These are phyloP conservation scores for Alternaria burnsii DNA, from an alignment of 2,329 filamentous ascomycete species.

Conservation along the genomic window DNA sequence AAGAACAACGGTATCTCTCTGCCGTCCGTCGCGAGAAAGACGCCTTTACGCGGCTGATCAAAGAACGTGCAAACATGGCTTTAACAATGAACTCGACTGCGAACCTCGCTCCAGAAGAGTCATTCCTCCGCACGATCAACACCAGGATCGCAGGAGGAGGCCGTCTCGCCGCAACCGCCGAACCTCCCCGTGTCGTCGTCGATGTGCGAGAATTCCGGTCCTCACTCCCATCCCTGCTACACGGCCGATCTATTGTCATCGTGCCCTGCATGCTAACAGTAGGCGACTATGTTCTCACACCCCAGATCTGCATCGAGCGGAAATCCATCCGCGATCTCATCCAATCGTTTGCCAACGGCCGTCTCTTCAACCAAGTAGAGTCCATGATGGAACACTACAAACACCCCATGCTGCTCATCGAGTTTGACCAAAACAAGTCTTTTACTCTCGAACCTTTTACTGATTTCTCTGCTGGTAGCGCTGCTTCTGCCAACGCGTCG, in stretches of 20 bases:
- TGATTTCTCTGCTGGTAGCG: conserved; percentile 47
- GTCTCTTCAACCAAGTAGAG: conserved; percentile 90
- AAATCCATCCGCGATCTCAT: conserved; percentile 94
- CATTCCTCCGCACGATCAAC: conserved; percentile 93
- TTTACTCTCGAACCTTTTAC: conserved; percentile 80
- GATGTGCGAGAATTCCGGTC: conserved; percentile 97
- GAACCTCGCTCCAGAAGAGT: conserved; percentile 82
- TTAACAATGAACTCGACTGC: conserved; percentile 76
- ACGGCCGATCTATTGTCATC: conserved; percentile 86
- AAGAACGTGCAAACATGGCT: conserved; percentile 92
- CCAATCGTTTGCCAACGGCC: conserved; percentile 88
- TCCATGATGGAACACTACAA: conserved; percentile 95
- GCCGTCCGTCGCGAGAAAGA: conserved; percentile 95
- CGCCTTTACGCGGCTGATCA: conserved; percentile 92
- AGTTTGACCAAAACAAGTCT: conserved; percentile 96
- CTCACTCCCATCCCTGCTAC: conserved; percentile 86
- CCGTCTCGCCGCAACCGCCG: conserved; percentile 79
- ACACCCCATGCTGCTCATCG: conserved; percentile 88
- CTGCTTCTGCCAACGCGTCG: conserved; percentile 51
- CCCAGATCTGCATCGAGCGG: conserved; percentile 90
- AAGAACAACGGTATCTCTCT: conserved; percentile 92
- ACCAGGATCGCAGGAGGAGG: conserved; percentile 96
- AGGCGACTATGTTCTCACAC: conserved; percentile 93
- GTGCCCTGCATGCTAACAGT: conserved; percentile 97
- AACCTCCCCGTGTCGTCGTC: conserved; percentile 89